Evolutionary conservation across 176 grass and related monocot species (phyloP).

Genomic region (Oryza glaberrima): DNA sequence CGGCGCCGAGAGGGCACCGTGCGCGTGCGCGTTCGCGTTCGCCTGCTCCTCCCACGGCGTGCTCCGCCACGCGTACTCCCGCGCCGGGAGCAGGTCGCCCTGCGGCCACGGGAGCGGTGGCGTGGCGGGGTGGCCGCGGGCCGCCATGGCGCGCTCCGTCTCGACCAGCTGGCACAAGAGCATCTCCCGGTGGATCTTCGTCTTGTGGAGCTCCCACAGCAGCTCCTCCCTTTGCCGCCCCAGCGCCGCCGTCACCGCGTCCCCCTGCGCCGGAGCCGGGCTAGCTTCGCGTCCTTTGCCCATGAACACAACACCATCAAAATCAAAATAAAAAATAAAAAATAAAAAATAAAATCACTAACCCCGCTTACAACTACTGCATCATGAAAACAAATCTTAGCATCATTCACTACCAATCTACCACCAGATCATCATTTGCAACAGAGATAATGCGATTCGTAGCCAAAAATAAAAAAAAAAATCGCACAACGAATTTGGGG

Average conservation of each 20-base stretch:
- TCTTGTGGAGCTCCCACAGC: conserved; percentile 30
- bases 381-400: neutral
- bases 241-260: neutral
- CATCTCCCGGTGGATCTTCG: conserved; percentile 15
- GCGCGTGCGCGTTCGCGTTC: neutral
- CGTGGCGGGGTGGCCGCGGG: neutral
- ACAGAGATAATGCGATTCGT: neutral
- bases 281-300: neutral
- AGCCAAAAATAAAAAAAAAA: too few species aligned
- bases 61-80: neutral
- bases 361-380: neutral
- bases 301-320: neutral
- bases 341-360: too few species aligned
- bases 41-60: conserved; percentile 9
- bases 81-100: neutral
- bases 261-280: neutral
- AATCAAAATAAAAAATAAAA: neutral
- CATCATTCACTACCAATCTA: neutral
- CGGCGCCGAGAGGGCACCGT: neutral
- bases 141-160: conserved; percentile 31
- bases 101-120: neutral
- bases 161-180: conserved; percentile 39
- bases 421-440: neutral
- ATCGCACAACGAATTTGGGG: neutral
- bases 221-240: conserved; percentile 8